A percentile compares a stretch with the other conserved stretches of the same genome.
Evolutionary conservation across 495 filamentous ascomycete genomes (phyloP).

Genomic region (Schizothecium vesticola): DNA sequence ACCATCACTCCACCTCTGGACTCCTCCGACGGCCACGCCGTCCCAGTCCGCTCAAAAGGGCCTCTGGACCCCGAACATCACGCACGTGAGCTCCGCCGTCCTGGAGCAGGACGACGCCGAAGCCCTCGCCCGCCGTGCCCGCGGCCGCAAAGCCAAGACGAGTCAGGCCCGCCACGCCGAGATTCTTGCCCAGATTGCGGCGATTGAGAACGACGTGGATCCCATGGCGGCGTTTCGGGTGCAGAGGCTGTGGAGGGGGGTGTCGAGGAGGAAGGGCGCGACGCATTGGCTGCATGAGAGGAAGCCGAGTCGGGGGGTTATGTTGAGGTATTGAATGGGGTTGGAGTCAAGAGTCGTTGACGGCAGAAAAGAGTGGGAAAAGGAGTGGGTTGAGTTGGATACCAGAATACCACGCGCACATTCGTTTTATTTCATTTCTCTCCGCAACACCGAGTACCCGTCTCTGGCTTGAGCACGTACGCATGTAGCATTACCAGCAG

Average conservation of each 20-base stretch:
- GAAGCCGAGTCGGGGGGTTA: constrained; percentile 11
- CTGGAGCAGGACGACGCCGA: constrained; percentile 20
- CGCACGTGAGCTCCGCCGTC: not conserved
- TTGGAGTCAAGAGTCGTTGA: not conserved
- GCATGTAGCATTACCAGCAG: not conserved
- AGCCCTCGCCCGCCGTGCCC: constrained; percentile 9
- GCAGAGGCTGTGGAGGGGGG: constrained; percentile 18
- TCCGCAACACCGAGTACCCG: no score
- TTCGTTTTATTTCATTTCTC: not conserved
- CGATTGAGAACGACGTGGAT: constrained; percentile 15
- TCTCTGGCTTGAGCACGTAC: not conserved
- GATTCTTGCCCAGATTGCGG: constrained; percentile 23
- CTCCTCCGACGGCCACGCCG: not conserved
- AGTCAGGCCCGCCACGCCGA: constrained; percentile 11
- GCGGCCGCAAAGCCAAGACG: constrained; percentile 16
- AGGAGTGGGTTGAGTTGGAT: not conserved
- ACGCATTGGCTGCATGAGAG: constrained; percentile 18
- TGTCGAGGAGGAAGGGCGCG: not conserved
- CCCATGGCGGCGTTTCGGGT: constrained; percentile 9
- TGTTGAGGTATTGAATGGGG: constrained; percentile 16
- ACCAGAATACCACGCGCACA: not conserved
- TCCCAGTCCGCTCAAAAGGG: not conserved
- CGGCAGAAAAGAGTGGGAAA: not conserved
- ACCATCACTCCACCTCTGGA: constrained; percentile 9
- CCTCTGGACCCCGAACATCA: constrained; percentile 8